A percentile compares a stretch with the other conserved stretches of the same genome.
phyloP scores from a whole-genome alignment of 2,329 filamentous ascomycete genomes.

The Dendryphion nanum region DNA sequence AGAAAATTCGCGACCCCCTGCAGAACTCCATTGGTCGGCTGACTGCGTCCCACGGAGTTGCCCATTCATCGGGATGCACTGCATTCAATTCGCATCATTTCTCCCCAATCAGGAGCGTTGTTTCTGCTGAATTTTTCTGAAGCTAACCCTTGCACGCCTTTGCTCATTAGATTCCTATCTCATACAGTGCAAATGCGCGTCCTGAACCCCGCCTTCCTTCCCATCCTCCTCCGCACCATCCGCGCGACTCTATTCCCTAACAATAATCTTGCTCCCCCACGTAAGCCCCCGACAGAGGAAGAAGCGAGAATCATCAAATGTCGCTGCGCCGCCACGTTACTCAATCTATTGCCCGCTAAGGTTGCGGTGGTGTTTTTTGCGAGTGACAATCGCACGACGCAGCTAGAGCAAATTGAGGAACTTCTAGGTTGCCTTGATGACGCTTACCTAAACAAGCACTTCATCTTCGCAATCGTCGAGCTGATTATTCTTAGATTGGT shows the following conservation, averaged over 20 bases:
- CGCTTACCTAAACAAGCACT: constrained; percentile 87
- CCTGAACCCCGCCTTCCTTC: constrained; percentile 45
- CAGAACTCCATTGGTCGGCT: constrained; percentile 18
- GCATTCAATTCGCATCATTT: constrained; percentile 19
- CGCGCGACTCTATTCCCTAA: constrained; percentile 83
- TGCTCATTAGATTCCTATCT: constrained; percentile 47
- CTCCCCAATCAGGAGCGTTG: constrained; percentile 19
- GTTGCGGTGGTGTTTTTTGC: constrained; percentile 37
- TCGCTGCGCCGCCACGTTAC: constrained; percentile 62
- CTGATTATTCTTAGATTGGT: constrained; percentile 76
- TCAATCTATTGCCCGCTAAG: constrained; percentile 47
- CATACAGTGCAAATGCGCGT: constrained; percentile 43
- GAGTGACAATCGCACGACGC: constrained; percentile 44
- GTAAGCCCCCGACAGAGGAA: constrained; percentile 58
- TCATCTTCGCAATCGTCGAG: constrained; percentile 81
- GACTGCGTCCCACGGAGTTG: constrained; percentile 21
- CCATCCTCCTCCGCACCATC: constrained; percentile 60
- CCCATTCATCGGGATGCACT: constrained; percentile 17
- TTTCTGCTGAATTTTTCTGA: constrained; percentile 16
- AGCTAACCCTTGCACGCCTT: constrained; percentile 25
- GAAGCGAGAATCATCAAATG: constrained; percentile 62
- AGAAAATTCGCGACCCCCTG: constrained; percentile 1
- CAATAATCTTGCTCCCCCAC: constrained; percentile 68
- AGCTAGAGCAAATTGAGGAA: constrained; percentile 59
- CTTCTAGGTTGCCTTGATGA: constrained; percentile 76